These are phyloP conservation scores for Spongospora subterranea DNA, from an alignment of 208 protist genomes.

Conservation along the genomic window DNA sequence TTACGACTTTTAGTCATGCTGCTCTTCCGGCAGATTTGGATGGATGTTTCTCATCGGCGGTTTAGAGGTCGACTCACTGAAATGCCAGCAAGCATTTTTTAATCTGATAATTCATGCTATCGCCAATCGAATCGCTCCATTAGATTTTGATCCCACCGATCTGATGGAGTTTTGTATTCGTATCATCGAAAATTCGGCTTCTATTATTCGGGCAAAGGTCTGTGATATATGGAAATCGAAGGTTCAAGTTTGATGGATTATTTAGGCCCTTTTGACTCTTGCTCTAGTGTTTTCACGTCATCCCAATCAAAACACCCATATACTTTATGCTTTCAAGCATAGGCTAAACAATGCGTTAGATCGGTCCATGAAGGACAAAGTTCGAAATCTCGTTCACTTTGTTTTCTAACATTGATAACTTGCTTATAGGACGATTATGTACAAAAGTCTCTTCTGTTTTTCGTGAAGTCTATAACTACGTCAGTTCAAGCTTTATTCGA, in stretches of 20 bases:
- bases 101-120: conserved; percentile 26
- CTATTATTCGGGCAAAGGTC: background rate
- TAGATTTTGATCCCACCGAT: conserved; percentile 1
- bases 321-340: background rate
- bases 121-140: background rate
- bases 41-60: conserved; percentile 50
- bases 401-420: background rate
- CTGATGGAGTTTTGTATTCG: background rate
- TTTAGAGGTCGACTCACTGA: background rate
- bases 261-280: conserved; percentile 6
- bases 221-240: background rate
- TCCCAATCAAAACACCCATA: background rate
- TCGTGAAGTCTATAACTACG: background rate
- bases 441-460: background rate
- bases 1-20: background rate
- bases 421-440: background rate
- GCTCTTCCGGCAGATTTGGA: conserved; percentile 38
- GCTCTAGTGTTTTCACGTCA: conserved; percentile 20
- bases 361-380: background rate
- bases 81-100: conserved; percentile 53
- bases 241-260: background rate
- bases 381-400: background rate
- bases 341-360: conserved; percentile 1
- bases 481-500: background rate
- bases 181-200: conserved; percentile 41